Conservation (phyloP, 345 rosid genomes). For the Salix udensis region DNA sequence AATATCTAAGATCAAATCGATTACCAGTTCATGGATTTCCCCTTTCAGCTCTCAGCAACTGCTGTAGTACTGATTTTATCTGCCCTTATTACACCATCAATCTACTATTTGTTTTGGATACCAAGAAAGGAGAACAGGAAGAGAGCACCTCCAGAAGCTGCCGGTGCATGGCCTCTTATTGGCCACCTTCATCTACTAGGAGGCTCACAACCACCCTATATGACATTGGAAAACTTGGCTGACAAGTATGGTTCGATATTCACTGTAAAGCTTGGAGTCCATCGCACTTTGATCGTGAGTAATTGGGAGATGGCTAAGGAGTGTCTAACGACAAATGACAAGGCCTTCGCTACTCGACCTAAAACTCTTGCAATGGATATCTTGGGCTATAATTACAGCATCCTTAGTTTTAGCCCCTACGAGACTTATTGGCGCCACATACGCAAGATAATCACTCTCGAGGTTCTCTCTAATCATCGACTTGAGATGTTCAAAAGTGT, state of each 20-base stretch:
- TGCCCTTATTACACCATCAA: not conserved
- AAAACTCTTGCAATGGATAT: too few species aligned
- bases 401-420: too few species aligned
- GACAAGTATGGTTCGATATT: constrained; percentile 14
- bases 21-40: not conserved
- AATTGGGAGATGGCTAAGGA: not conserved
- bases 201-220: constrained; percentile 3
- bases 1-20: too few species aligned
- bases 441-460: too few species aligned
- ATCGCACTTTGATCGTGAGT: not conserved
- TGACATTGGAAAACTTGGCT: not conserved
- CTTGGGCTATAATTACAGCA: too few species aligned
- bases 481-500: too few species aligned
- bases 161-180: constrained; percentile 13
- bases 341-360: too few species aligned
- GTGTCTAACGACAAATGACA: too few species aligned
- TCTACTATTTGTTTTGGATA: not conserved
- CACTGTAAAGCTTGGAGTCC: constrained; percentile 11
- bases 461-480: too few species aligned
- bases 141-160: not conserved
- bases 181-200: constrained; percentile 18
- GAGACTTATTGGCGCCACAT: too few species aligned
- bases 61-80: too few species aligned
- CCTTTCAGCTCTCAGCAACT: not conserved
- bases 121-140: not conserved